Base-by-base conservation (phyloP, 352 stramenopile genomes). In the Elongisporangium anandrum region DNA sequence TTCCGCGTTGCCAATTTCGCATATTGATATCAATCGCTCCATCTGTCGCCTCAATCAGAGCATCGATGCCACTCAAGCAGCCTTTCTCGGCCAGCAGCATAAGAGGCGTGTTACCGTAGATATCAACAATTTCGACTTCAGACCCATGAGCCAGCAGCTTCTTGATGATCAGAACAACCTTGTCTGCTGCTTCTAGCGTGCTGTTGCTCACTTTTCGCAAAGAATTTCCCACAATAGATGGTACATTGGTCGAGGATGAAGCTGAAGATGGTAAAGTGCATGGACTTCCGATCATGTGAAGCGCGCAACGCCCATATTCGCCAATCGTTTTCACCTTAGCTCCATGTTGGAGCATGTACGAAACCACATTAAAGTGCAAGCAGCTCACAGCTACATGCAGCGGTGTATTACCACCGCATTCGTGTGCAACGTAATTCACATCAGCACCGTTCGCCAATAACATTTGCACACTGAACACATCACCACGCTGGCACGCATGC, bases 391-490 rank as follows among this genome's bases (percentile, higher is more conserved):
- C 87, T 21, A 94, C 76, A 51, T 94, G 85, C 9, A 95, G 61
- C 17, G 87, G 87, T 0, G 85, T 90, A 39, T 92, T 92, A 21
- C 86, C 84, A 22, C 77, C 81, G 54, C 77, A 88, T 50, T 95
- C 84, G 54, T 93, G 74, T 10, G 84, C 85, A 16, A 95, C 72
- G 57, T 95, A 95, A 63, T 95, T 95, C 21, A 95, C 86, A 65
- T 95, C 87, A 4, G 87, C 84, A 26, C 87, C 85, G 41, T 95
- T 95, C 2, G 84, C 82, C 4, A 95, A 68, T 13, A 95, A 70
- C 87, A 95, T 95, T 70, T 95, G 87, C 16, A 95, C 87, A 57
- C 81, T 93, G 4, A 75, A 82, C 38, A 95, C 76, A 56, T 92
- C 85, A 50, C 87, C 87, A 8, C 84, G 84, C 58, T 95, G 87